These are phyloP conservation scores for Boechera stricta DNA, from an alignment of 345 rosid species.

Conservation along the genomic window DNA sequence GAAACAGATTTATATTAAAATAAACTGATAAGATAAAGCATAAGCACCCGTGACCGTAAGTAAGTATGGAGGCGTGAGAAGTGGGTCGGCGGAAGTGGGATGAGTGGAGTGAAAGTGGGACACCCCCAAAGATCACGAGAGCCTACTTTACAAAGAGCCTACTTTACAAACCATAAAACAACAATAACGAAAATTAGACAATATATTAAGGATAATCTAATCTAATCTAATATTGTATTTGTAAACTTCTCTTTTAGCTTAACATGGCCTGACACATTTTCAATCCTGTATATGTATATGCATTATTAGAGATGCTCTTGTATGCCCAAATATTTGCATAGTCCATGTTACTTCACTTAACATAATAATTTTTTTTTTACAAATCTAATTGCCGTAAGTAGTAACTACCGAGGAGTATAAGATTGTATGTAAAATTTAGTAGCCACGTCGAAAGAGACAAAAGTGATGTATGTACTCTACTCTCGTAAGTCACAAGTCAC, in stretches of 20 bases:
- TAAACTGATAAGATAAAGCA: constrained; percentile 26
- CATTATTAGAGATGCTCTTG: constrained; percentile 20
- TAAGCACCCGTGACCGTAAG: constrained; percentile 39
- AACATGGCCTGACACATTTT: constrained; percentile 31
- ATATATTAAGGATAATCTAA: constrained; percentile 12
- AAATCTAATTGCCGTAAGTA: not conserved
- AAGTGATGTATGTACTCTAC: constrained; percentile 22
- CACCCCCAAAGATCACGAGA: constrained; percentile 44
- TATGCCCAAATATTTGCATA: constrained; percentile 4
- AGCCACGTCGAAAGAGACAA: constrained; percentile 29
- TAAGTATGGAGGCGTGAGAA: constrained; percentile 40
- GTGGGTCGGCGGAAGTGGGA: constrained; percentile 47
- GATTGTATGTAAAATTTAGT: constrained; percentile 22
- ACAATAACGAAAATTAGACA: not conserved
- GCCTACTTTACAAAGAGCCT: not conserved
- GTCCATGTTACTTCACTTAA: constrained; percentile 1
- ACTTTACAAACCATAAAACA: not conserved
- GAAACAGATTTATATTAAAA: constrained; percentile 7
- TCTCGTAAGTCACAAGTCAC: constrained; percentile 26
- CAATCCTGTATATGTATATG: not conserved
- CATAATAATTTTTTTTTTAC: not conserved
- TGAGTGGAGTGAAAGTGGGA: constrained; percentile 38
- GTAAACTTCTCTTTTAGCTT: constrained; percentile 33
- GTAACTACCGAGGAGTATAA: constrained; percentile 10
- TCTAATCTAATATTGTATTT: not conserved